Evolutionary conservation across 1,284 basidiomycete species (phyloP).

Genomic region (Ceratobasidium sp.): DNA sequence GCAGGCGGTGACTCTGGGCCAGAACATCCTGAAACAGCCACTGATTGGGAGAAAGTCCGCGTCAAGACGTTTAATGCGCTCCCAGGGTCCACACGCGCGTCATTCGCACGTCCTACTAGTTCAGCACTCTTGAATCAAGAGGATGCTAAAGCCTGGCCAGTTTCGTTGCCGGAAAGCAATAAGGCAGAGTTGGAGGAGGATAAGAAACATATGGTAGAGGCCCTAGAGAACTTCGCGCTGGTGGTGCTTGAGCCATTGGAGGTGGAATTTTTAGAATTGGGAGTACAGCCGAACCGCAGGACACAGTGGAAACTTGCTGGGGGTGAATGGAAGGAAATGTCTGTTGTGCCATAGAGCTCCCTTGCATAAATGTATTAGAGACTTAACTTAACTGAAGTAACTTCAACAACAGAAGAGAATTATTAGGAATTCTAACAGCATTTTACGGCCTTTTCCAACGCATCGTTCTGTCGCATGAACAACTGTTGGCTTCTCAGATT

Average conservation of each 20-base stretch:
- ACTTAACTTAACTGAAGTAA: neutral
- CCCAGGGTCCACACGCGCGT: constrained; percentile 45
- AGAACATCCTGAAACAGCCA: constrained; percentile 11
- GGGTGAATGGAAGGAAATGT: neutral
- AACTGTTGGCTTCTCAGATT: too few species aligned
- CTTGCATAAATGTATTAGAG: neutral
- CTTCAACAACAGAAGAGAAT: too few species aligned
- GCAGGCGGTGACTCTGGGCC: constrained; percentile 21
- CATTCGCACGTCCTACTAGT: constrained; percentile 48
- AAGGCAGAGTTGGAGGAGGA: constrained; percentile 46
- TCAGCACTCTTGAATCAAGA: constrained; percentile 45
- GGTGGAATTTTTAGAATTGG: constrained; percentile 49
- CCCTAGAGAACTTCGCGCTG: constrained; percentile 48
- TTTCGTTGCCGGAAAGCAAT: constrained; percentile 40
- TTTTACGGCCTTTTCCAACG: too few species aligned
- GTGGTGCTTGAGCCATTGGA: constrained; percentile 48
- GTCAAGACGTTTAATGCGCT: constrained; percentile 47
- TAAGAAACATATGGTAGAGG: constrained; percentile 39
- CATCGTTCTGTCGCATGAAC: too few species aligned
- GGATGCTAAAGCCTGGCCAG: constrained; percentile 48
- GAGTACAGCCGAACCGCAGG: constrained; percentile 17
- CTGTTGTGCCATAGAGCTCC: constrained; percentile 11
- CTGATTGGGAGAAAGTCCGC: constrained; percentile 47
- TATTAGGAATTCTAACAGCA: too few species aligned
- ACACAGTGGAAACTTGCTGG: constrained; percentile 23